These are phyloP conservation scores for Globisporangium canariense DNA, from an alignment of 352 stramenopile species.

Conservation along the genomic window DNA sequence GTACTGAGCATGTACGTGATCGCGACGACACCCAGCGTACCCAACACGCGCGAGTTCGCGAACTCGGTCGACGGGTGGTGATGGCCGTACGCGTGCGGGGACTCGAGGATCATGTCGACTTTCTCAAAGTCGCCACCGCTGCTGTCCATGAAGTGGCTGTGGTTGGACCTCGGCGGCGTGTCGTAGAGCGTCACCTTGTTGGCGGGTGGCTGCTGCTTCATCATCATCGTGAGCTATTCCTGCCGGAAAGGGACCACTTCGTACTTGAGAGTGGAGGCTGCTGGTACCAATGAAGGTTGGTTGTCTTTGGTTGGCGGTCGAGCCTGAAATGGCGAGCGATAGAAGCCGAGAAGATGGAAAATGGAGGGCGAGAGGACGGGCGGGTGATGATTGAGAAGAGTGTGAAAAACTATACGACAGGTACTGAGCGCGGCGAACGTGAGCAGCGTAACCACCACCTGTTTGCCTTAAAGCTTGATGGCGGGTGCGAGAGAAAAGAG, in stretches of 20 bases:
- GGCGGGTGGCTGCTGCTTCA: neutral
- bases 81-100: slow-evolving; percentile 3
- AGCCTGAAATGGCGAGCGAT: too few relatives aligned
- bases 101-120: slow-evolving; percentile 24
- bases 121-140: slow-evolving; percentile 20
- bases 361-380: too few relatives aligned
- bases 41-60: slow-evolving; percentile 19
- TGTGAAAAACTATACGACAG: too few relatives aligned
- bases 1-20: slow-evolving; percentile 54
- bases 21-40: slow-evolving; percentile 33
- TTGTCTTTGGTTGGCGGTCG: too few relatives aligned
- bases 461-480: too few relatives aligned
- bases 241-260: neutral
- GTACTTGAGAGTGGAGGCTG: neutral
- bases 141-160: slow-evolving; percentile 1
- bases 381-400: too few relatives aligned
- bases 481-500: too few relatives aligned
- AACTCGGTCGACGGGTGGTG: neutral
- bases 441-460: too few relatives aligned
- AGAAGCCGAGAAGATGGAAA: too few relatives aligned
- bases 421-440: too few relatives aligned
- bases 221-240: neutral
- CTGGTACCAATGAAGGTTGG: neutral
- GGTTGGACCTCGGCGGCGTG: neutral
- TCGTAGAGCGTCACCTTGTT: slow-evolving; percentile 1